Conservation (phyloP, 257 asterid species). For the Scutellaria minor region DNA sequence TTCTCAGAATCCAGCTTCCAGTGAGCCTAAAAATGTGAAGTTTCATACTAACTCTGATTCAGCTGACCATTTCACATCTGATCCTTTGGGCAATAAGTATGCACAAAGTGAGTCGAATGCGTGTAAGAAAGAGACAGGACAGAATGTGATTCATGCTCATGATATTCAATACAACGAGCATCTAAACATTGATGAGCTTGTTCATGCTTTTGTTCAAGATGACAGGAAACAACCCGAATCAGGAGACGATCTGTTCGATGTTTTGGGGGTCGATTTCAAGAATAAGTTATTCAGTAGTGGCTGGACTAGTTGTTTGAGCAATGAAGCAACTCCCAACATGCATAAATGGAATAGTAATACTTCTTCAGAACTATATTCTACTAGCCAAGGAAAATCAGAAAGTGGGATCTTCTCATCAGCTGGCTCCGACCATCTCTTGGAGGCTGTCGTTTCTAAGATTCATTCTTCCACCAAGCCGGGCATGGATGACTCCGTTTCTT, state of each 20-base stretch:
- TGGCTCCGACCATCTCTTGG: conserved; percentile 69
- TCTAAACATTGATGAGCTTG: conserved; percentile 36
- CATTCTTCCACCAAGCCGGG: conserved; percentile 41
- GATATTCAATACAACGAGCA: conserved; percentile 30
- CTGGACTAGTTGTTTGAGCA: conserved; percentile 46
- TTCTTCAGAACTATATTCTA: conserved; percentile 44
- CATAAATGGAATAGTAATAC: conserved; percentile 38
- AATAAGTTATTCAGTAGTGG: conserved; percentile 55
- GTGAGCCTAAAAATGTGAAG: conserved; percentile 36
- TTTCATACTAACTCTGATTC: conserved; percentile 44
- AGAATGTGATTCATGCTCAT: conserved; percentile 43
- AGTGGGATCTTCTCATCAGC: conserved; percentile 51
- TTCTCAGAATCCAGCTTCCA: conserved; percentile 25
- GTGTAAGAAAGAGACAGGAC: conserved; percentile 35
- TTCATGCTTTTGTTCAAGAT: conserved; percentile 41
- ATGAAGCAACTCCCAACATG: conserved; percentile 41
- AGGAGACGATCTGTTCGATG: conserved; percentile 83
- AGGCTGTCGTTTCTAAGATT: conserved; percentile 65
- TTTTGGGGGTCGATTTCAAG: conserved; percentile 83
- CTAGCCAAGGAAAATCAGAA: conserved; percentile 55
- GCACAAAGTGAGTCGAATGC: conserved; percentile 33
- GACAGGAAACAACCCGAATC: conserved; percentile 43
- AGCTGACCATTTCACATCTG: conserved; percentile 34
- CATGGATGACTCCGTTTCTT: conserved; percentile 60
- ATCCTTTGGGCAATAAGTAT: conserved; percentile 36